Evolutionary conservation across 2,329 filamentous ascomycete species (phyloP).

Genomic region (Teratosphaeriaceae sp.): DNA sequence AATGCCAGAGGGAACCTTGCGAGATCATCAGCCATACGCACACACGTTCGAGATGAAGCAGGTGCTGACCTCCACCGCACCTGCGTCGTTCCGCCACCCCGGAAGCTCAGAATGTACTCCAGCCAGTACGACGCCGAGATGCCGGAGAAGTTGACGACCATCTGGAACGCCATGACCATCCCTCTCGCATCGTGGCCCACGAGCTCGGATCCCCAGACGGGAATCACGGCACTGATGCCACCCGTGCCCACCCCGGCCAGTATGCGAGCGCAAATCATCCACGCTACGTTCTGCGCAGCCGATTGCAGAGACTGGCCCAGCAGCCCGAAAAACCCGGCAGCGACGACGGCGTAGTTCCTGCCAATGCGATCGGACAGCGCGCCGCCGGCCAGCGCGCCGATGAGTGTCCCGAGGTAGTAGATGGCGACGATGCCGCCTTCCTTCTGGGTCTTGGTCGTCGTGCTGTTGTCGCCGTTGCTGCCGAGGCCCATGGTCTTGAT

Average conservation of each 20-base stretch:
- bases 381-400: constrained; percentile 1
- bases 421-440: constrained; percentile 5
- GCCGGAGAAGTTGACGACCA: constrained; percentile 2
- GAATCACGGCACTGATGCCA: background rate
- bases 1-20: constrained; percentile 4
- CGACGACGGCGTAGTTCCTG: background rate
- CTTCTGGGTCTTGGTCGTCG: background rate
- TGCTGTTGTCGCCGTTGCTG: background rate
- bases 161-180: constrained; percentile 1
- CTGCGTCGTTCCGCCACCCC: background rate
- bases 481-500: constrained; percentile 2
- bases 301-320: constrained; percentile 1
- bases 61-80: constrained; percentile 2
- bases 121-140: constrained; percentile 2
- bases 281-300: constrained; percentile 1
- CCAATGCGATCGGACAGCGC: constrained; percentile 1
- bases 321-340: constrained; percentile 1
- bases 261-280: constrained; percentile 4
- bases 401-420: constrained; percentile 3
- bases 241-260: constrained; percentile 5
- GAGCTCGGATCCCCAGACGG: constrained; percentile 2
- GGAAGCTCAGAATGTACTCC: background rate
- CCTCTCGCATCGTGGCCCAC: constrained; percentile 1
- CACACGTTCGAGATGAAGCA: too few relatives aligned
- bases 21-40: too few relatives aligned